phyloP scores from a whole-genome alignment of 2,329 filamentous ascomycete genomes.

The Metarhizium anisopliae region DNA sequence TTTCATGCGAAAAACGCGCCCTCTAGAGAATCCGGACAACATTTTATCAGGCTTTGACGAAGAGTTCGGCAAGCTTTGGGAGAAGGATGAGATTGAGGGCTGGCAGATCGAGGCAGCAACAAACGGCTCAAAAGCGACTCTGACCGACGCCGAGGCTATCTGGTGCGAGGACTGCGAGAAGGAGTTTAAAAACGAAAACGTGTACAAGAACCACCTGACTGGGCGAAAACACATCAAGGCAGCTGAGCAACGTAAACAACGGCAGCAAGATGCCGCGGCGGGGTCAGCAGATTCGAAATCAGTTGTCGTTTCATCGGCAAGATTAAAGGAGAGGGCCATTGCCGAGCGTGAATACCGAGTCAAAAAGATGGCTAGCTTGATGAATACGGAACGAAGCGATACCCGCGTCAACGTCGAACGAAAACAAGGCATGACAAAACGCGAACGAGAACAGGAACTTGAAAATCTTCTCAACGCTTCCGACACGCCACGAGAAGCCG shows the following conservation, averaged over 20 bases:
- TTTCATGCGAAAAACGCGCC: conserved; percentile 77
- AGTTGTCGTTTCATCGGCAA: conserved; percentile 30
- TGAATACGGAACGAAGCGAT: conserved; percentile 81
- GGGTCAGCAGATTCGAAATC: conserved; percentile 17
- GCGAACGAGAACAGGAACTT: conserved; percentile 87
- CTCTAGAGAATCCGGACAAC: conserved; percentile 77
- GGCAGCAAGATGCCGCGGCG: conserved; percentile 29
- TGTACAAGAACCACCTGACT: conserved; percentile 79
- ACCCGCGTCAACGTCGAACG: conserved; percentile 93
- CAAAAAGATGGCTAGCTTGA: conserved; percentile 67
- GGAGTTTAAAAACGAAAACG: conserved; percentile 91
- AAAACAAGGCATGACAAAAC: conserved; percentile 94
- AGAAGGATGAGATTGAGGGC: conserved; percentile 66
- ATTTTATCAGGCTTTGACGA: conserved; percentile 67
- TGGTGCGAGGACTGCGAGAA: conserved; percentile 93
- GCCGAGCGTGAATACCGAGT: conserved; percentile 83
- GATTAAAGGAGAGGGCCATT: conserved; percentile 80
- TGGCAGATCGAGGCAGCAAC: conserved; percentile 57
- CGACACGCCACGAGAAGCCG: conserved; percentile 22
- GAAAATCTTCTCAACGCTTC: conserved; percentile 63
- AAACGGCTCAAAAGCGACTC: conserved; percentile 13
- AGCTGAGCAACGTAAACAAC: conserved; percentile 53
- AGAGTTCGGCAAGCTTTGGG: conserved; percentile 80
- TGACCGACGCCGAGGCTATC: conserved; percentile 50
- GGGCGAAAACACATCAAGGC: conserved; percentile 81